A percentile compares a stretch with the other conserved stretches of the same genome.
Conservation (phyloP, 345 rosid genomes). For the Populus ilicifolia region DNA sequence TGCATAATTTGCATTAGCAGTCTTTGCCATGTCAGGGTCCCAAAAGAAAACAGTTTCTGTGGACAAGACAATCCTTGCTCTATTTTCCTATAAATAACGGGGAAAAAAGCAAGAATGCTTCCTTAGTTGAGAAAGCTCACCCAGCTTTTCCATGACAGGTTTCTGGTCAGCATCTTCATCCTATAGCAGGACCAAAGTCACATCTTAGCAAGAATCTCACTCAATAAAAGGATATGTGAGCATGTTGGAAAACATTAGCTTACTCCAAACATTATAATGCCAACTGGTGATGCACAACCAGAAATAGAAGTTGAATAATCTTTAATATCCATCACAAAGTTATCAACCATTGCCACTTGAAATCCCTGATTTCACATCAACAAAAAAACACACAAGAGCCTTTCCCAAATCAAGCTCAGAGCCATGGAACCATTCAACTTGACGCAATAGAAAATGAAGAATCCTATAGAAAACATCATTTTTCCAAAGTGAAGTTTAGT, state of each 20-base stretch:
- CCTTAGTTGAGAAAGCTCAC: constrained; percentile 33
- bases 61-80: background rate
- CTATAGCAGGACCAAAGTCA: constrained; percentile 35
- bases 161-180: constrained; percentile 36
- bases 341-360: constrained; percentile 34
- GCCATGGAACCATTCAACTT: background rate
- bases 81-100: background rate
- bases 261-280: constrained; percentile 74
- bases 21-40: background rate
- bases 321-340: constrained; percentile 58
- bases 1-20: background rate
- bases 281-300: constrained; percentile 51
- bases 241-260: constrained; percentile 20
- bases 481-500: background rate
- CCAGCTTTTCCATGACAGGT: constrained; percentile 51
- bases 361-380: constrained; percentile 28
- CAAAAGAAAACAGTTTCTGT: background rate
- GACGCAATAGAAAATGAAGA: background rate
- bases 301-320: constrained; percentile 47
- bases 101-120: background rate
- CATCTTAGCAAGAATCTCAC: constrained; percentile 8
- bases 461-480: background rate
- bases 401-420: background rate
- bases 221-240: background rate
- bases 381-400: background rate